These are phyloP conservation scores for Mycena sanguinolenta DNA, from an alignment of 768 basidiomycete species.

Conservation along the genomic window DNA sequence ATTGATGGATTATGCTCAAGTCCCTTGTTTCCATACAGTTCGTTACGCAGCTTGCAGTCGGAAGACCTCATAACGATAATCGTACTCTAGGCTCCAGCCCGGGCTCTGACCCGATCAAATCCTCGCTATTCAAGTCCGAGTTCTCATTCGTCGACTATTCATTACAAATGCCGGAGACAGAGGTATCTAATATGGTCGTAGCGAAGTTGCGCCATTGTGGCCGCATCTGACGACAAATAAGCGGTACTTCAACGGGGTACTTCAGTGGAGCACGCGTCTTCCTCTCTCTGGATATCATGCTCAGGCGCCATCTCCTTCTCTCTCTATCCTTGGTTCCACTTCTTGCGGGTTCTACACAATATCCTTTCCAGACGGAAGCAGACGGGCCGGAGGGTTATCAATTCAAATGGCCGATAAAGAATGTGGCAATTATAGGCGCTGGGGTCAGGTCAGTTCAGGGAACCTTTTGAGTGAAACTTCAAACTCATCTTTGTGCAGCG, in stretches of 20 bases:
- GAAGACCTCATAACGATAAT: too few relatives aligned
- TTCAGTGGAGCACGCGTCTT: background rate
- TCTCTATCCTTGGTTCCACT: background rate
- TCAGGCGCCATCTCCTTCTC: background rate
- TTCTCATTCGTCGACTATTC: background rate
- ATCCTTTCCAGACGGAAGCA: slow-evolving; percentile 5
- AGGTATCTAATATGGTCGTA: too few relatives aligned
- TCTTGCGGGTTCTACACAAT: background rate
- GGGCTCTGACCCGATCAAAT: too few relatives aligned
- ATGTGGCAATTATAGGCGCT: slow-evolving; percentile 57
- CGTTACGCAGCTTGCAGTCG: too few relatives aligned
- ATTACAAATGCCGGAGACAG: background rate
- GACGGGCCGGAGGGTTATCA: slow-evolving; percentile 39
- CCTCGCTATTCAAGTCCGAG: too few relatives aligned
- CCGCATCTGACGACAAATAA: slow-evolving; percentile 29
- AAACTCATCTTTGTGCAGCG: slow-evolving; percentile 41
- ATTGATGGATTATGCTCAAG: too few relatives aligned
- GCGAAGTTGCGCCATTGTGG: slow-evolving; percentile 35
- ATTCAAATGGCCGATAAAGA: slow-evolving; percentile 54
- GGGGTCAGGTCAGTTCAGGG: slow-evolving; percentile 52
- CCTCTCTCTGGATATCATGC: background rate
- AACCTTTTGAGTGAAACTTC: background rate
- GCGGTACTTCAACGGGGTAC: slow-evolving; percentile 1
- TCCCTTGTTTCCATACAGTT: too few relatives aligned
- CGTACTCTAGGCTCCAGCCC: too few relatives aligned